phyloP scores from a whole-genome alignment of 495 filamentous ascomycete species.

The Penicillium argentinense region DNA sequence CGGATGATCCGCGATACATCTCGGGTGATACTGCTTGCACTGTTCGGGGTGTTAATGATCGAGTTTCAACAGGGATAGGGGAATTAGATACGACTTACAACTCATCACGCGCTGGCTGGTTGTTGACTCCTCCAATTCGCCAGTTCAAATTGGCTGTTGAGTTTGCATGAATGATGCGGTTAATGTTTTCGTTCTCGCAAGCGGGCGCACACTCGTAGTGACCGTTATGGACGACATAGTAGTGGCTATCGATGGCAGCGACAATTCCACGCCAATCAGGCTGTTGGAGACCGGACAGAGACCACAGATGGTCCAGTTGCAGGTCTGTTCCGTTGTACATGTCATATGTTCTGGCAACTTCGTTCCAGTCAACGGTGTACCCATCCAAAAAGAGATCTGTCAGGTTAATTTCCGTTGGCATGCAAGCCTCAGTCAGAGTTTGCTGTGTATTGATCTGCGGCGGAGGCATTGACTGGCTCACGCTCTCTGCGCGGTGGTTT shows the following conservation, averaged over 20 bases:
- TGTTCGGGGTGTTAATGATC: slow-evolving; percentile 22
- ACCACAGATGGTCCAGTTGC: slow-evolving; percentile 44
- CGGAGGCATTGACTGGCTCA: slow-evolving; percentile 25
- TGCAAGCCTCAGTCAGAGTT: slow-evolving; percentile 18
- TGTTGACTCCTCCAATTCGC: slow-evolving; percentile 37
- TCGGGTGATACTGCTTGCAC: slow-evolving; percentile 44
- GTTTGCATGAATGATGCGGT: slow-evolving; percentile 37
- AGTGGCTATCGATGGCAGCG: slow-evolving; percentile 49
- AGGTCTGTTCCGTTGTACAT: slow-evolving; percentile 40
- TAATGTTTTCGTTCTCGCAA: slow-evolving; percentile 38
- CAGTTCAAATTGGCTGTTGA: slow-evolving; percentile 30
- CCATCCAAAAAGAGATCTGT: slow-evolving; percentile 40
- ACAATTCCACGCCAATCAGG: slow-evolving; percentile 47
- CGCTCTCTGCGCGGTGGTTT: slow-evolving; percentile 25
- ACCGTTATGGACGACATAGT: slow-evolving; percentile 39
- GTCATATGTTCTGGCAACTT: slow-evolving; percentile 36
- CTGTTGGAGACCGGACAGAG: slow-evolving; percentile 44
- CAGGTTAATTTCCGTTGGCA: slow-evolving; percentile 29
- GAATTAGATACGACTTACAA: slow-evolving; percentile 32
- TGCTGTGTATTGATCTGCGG: slow-evolving; percentile 20
- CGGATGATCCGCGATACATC: slow-evolving; percentile 46
- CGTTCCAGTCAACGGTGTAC: slow-evolving; percentile 42
- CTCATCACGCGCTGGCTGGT: slow-evolving; percentile 33
- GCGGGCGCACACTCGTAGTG: slow-evolving; percentile 25
- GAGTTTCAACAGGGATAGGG: not conserved